Conservation (phyloP, 176 grass and related monocot species). For the Eleusine indica region DNA sequence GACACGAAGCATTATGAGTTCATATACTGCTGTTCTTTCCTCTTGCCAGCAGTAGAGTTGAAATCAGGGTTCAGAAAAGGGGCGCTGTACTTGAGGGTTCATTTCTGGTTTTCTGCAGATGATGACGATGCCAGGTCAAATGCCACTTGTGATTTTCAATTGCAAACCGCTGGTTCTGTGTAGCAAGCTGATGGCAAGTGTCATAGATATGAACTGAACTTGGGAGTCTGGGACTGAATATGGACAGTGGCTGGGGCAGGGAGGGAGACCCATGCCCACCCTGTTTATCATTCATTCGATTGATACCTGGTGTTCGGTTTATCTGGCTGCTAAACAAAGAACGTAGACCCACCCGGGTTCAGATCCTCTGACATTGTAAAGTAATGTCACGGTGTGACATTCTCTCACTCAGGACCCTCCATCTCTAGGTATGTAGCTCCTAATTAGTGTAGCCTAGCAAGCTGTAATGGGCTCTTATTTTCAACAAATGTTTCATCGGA, state of each 20-base stretch:
- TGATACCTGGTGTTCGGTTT: neutral
- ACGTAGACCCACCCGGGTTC: too few relatives aligned
- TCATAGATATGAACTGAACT: neutral
- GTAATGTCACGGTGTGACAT: too few relatives aligned
- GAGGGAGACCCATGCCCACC: too few relatives aligned
- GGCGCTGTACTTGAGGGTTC: neutral
- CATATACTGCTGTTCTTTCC: neutral
- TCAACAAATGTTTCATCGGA: too few relatives aligned
- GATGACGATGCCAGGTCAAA: neutral
- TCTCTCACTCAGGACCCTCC: too few relatives aligned
- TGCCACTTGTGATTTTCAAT: neutral
- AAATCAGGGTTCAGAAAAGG: slow-evolving; percentile 4
- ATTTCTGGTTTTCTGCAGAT: neutral
- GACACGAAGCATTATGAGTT: neutral
- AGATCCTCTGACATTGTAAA: too few relatives aligned
- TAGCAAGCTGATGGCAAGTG: neutral
- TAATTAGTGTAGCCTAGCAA: too few relatives aligned
- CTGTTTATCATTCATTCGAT: neutral
- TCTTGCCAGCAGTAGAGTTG: neutral
- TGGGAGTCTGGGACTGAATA: neutral
- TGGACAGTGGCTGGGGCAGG: too few relatives aligned
- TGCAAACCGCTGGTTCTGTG: neutral
- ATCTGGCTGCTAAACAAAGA: neutral
- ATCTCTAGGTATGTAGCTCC: too few relatives aligned
- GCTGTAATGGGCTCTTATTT: too few relatives aligned